These are phyloP conservation scores for Trichoderma sp. DNA, from an alignment of 2,329 filamentous ascomycete species.

Conservation along the genomic window DNA sequence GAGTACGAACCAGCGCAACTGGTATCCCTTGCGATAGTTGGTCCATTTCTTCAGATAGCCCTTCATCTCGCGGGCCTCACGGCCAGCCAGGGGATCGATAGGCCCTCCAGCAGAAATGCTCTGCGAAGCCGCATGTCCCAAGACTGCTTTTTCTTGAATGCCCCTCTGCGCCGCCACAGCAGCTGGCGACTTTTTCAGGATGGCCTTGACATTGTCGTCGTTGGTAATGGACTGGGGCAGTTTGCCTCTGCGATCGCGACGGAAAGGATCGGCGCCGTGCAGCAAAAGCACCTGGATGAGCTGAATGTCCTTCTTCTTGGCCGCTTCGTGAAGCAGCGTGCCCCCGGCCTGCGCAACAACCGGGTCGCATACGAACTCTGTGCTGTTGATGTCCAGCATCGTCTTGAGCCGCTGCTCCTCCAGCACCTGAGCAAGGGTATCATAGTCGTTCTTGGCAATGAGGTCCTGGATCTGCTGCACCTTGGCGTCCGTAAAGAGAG, in stretches of 20 bases:
- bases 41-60: conserved; percentile 99
- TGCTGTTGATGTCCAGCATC: conserved; percentile 87
- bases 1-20: conserved; percentile 94
- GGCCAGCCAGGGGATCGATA: conserved; percentile 67
- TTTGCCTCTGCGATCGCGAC: conserved; percentile 91
- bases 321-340: conserved; percentile 89
- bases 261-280: conserved; percentile 94
- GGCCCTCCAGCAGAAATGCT: conserved; percentile 55
- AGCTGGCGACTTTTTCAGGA: conserved; percentile 91
- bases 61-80: conserved; percentile 95
- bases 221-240: conserved; percentile 95
- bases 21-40: conserved; percentile 96
- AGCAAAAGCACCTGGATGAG: conserved; percentile 88
- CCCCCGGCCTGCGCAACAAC: conserved; percentile 80
- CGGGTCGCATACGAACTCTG: conserved; percentile 82
- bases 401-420: conserved; percentile 85
- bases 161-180: conserved; percentile 91
- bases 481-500: conserved; percentile 85
- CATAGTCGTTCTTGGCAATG: conserved; percentile 73
- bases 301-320: conserved; percentile 80
- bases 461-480: conserved; percentile 82
- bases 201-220: conserved; percentile 83
- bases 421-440: conserved; percentile 74
- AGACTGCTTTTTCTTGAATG: conserved; percentile 95
- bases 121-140: conserved; percentile 70